Percentiles rank a stretch among this genome's conserved stretches.
These are phyloP conservation scores for Pinus albicaulis DNA, from an alignment of 75 land plant genomes.

Conservation along the genomic window DNA sequence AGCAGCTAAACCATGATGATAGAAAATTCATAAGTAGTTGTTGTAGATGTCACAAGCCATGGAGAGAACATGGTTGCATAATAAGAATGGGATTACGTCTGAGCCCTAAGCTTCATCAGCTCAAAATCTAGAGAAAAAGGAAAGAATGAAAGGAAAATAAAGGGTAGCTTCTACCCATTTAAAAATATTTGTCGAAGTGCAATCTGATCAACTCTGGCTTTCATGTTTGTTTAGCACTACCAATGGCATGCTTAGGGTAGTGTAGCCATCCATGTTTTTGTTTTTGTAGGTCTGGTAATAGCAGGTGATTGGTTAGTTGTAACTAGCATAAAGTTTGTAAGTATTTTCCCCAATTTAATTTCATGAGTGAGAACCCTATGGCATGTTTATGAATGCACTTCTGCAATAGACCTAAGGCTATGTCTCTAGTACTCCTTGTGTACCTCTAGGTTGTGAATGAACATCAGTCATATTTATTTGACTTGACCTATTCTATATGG, in stretches of 20 bases:
- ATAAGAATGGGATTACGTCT: too few species aligned
- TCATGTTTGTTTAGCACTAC: not conserved
- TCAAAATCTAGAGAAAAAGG: too few species aligned
- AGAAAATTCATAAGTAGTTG: too few species aligned
- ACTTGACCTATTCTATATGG: too few species aligned
- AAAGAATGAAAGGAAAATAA: not conserved
- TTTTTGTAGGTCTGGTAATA: not conserved
- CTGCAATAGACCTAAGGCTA: not conserved
- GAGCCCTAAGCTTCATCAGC: not conserved
- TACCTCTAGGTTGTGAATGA: too few species aligned
- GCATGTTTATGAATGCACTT: not conserved
- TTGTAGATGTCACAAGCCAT: too few species aligned
- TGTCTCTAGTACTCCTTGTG: not conserved
- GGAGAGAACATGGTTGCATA: not conserved
- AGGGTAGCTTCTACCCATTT: too few species aligned
- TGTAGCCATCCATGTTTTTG: not conserved
- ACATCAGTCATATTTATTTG: too few species aligned
- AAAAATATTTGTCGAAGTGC: not conserved
- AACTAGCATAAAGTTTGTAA: not conserved
- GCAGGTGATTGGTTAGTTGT: not conserved
- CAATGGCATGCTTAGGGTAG: not conserved
- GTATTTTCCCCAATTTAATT: not conserved
- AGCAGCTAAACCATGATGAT: too few species aligned
- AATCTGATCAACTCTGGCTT: not conserved
- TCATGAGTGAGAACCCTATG: not conserved